Conservation (phyloP, 1,139 yeast species). For the Pichia kudriavzevii region DNA sequence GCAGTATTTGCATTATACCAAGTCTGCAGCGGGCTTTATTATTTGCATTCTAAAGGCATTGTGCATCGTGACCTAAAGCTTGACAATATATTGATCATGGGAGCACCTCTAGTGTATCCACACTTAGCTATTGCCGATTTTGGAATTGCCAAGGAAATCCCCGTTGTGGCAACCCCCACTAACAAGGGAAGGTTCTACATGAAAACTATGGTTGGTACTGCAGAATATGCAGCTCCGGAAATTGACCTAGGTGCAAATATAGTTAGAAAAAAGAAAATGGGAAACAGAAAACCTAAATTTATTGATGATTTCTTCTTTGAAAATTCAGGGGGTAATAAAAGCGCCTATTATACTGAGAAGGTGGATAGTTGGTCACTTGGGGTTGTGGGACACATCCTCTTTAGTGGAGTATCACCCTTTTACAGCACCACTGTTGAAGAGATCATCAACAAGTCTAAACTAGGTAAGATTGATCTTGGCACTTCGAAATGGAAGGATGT, state of each 20-base stretch:
- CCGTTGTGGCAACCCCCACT: constrained; percentile 1
- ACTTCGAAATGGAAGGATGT: constrained; percentile 35
- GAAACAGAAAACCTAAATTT: not conserved
- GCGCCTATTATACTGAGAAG: constrained; percentile 39
- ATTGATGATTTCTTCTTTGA: constrained; percentile 5
- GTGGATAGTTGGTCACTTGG: constrained; percentile 70
- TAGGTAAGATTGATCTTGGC: constrained; percentile 35
- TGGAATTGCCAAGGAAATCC: constrained; percentile 47
- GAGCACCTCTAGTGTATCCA: constrained; percentile 44
- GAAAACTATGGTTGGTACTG: constrained; percentile 57
- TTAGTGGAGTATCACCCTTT: constrained; percentile 57
- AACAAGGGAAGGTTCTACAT: constrained; percentile 29
- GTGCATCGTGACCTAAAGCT: constrained; percentile 51
- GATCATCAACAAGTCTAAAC: constrained; percentile 31
- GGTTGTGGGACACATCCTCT: constrained; percentile 46
- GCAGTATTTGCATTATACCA: constrained; percentile 49
- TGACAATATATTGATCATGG: constrained; percentile 56
- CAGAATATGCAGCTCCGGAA: constrained; percentile 66
- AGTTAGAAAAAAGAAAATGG: not conserved
- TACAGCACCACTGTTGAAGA: constrained; percentile 32
- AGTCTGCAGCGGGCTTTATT: constrained; percentile 44
- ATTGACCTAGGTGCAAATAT: constrained; percentile 32
- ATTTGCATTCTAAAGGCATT: constrained; percentile 43
- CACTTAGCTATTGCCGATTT: constrained; percentile 55
- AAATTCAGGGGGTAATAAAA: not conserved